phyloP scores from a whole-genome alignment of 768 basidiomycete species.

The Leccinum arenicola region DNA sequence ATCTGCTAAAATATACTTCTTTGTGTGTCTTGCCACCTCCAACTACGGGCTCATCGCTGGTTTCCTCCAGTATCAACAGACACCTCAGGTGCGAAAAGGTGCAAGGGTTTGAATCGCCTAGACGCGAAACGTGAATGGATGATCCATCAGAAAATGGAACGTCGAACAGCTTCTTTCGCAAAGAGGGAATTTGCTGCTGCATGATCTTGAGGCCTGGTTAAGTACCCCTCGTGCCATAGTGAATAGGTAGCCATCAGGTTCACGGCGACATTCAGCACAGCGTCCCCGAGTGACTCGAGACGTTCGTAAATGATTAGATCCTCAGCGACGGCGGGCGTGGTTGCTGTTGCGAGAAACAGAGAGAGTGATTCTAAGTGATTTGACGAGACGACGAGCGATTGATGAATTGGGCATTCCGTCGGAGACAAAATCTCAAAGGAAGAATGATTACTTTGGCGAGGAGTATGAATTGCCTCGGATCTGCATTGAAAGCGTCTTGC shows the following conservation, averaged over 20 bases:
- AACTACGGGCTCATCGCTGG: conserved; percentile 14
- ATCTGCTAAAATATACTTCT: neutral
- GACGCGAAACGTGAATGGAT: conserved; percentile 50
- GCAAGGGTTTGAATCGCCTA: conserved; percentile 38
- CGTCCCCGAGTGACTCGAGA: conserved; percentile 73
- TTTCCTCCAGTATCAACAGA: conserved; percentile 24
- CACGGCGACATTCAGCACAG: conserved; percentile 61
- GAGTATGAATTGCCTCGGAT: conserved; percentile 33
- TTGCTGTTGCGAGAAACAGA: conserved; percentile 48
- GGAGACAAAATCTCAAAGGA: conserved; percentile 51
- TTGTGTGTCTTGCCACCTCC: conserved; percentile 28
- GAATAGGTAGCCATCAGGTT: conserved; percentile 64
- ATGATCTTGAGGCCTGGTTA: conserved; percentile 62
- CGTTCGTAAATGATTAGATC: conserved; percentile 66
- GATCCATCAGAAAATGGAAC: conserved; percentile 61
- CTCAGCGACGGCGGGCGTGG: conserved; percentile 59
- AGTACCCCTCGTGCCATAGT: conserved; percentile 78
- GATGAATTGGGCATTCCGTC: conserved; percentile 50
- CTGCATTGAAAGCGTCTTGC: too few relatives aligned
- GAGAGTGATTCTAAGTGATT: conserved; percentile 48
- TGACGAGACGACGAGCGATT: conserved; percentile 54
- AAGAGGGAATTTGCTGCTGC: conserved; percentile 66
- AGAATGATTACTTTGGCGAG: conserved; percentile 39
- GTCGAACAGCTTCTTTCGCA: conserved; percentile 58
- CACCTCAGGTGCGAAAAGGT: conserved; percentile 14